Evolutionary conservation across 441 rosid species (phyloP), one percentile per base, ranked within the genome.

Genomic region (Mallotus repandus): DNA sequence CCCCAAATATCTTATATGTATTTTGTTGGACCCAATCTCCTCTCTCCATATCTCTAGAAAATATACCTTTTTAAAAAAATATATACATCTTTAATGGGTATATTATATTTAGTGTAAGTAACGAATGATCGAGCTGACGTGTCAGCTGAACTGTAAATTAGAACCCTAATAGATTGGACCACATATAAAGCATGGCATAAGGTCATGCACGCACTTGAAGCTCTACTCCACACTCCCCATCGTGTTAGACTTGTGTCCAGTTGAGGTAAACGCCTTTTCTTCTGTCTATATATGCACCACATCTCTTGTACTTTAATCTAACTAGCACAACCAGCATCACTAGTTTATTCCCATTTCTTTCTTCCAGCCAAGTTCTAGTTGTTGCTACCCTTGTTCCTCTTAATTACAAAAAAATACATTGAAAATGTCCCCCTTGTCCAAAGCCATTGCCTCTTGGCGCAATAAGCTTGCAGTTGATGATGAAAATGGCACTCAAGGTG

Each of bases 201-300:
- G n/a, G 69, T 22, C 35, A 5, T 63, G 54, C 69, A 65, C 69
- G 22, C 55, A 46, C 41, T 48, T 6, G 19, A 46, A 65, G 53
- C 55, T 14, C n/a, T 21, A 65, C 10, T 11, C 54, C 69, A 65
- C 69, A 65, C 54, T 46, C 55, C 55, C 11, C n/a, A 46, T 46
- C 55, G 69, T 48, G 69, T 29, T 46, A 19, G 53, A 46, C 69
- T 63, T 45, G 55, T 10, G 18, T 12, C 69, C 1, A 25, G 25
- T 11, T 10, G 18, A 59, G 18, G 4, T 11, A 41, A 29, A 11
- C 55, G 22, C 12, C 49, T 9, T 43, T n/a, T 5, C 50, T 19
- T 61, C 15, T 48, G 22, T 43, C 35, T 63, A 63, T 63, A 16
- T 38, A 63, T 41, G 41, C 63, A 25, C 41, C 41, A 25, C 63